Conservation (phyloP, 108 stramenopile genomes). For the Nannochloropsis gaditana region DNA sequence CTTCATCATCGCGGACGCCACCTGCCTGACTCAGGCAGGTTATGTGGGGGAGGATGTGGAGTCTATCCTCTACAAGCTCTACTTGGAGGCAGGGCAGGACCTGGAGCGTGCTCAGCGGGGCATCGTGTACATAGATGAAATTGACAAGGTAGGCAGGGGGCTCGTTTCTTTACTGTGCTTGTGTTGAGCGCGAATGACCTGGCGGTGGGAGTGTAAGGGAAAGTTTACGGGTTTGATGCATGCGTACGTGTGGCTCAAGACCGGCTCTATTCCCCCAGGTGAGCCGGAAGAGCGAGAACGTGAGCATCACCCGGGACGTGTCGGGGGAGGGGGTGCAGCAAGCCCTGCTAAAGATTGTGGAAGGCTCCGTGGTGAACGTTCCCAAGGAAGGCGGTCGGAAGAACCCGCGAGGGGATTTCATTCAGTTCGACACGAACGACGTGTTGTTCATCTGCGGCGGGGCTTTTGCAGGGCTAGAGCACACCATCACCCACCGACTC, state of each 20-base stretch:
- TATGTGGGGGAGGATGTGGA: constrained; percentile 97
- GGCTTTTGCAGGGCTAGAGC: constrained; percentile 90
- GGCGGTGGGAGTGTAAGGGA: no score
- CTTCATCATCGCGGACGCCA: constrained; percentile 87
- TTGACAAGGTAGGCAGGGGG: constrained; percentile 57
- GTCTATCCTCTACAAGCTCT: constrained; percentile 83
- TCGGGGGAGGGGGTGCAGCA: constrained; percentile 96
- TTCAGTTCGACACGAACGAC: constrained; percentile 94
- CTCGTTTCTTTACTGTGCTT: no score
- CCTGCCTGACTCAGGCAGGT: constrained; percentile 88
- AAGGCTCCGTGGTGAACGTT: constrained; percentile 92
- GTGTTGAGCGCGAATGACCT: no score
- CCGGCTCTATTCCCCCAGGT: constrained; percentile 57
- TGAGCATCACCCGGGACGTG: constrained; percentile 89
- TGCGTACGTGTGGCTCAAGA: no score
- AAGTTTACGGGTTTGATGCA: no score
- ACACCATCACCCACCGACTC: constrained; percentile 83
- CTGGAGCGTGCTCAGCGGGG: constrained; percentile 70
- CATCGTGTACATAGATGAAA: constrained; percentile 92
- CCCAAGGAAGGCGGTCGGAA: constrained; percentile 84
- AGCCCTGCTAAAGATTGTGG: constrained; percentile 93
- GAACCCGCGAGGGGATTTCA: constrained; percentile 86
- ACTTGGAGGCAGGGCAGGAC: constrained; percentile 85
- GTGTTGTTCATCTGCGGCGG: constrained; percentile 97
- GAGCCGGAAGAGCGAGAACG: constrained; percentile 78